Evolutionary conservation across 148 eudicot species (phyloP).

Genomic region (Mesembryanthemum crystallinum): DNA sequence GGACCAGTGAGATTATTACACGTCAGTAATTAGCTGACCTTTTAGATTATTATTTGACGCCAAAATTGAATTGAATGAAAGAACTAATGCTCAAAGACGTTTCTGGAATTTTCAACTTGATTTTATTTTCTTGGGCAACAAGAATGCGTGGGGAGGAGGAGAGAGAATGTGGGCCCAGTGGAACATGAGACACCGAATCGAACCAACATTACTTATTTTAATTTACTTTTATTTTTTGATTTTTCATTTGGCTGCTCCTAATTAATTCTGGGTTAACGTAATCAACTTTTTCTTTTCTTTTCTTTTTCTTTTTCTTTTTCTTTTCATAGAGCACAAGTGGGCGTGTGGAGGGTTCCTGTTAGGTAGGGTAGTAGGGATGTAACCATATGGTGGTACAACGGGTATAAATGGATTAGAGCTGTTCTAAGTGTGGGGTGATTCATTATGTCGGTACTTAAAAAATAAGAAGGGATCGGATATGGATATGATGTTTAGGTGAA

Average conservation of each 20-base stretch:
- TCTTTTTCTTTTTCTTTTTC: too few relatives aligned
- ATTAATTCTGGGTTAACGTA: background rate
- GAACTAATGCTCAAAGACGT: too few relatives aligned
- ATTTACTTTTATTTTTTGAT: background rate
- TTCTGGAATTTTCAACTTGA: background rate
- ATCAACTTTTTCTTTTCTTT: background rate
- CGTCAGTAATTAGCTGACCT: background rate
- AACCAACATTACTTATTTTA: background rate
- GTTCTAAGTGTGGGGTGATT: too few relatives aligned
- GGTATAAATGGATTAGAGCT: too few relatives aligned
- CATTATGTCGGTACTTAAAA: too few relatives aligned
- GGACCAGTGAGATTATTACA: background rate
- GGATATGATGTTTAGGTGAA: too few relatives aligned
- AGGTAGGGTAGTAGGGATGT: too few relatives aligned
- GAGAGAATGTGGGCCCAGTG: background rate
- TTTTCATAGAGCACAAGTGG: background rate
- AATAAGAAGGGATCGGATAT: too few relatives aligned
- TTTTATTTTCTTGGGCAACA: constrained; percentile 32
- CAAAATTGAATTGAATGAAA: background rate
- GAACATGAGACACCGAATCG: background rate
- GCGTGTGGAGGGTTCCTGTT: background rate
- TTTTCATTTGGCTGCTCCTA: background rate
- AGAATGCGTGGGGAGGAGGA: constrained; percentile 24
- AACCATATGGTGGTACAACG: too few relatives aligned
- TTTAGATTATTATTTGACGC: background rate